Evolutionary conservation across 2,329 filamentous ascomycete species (phyloP), one percentile per base, ranked within the genome.

Genomic region (Camptophora hylomeconis): DNA sequence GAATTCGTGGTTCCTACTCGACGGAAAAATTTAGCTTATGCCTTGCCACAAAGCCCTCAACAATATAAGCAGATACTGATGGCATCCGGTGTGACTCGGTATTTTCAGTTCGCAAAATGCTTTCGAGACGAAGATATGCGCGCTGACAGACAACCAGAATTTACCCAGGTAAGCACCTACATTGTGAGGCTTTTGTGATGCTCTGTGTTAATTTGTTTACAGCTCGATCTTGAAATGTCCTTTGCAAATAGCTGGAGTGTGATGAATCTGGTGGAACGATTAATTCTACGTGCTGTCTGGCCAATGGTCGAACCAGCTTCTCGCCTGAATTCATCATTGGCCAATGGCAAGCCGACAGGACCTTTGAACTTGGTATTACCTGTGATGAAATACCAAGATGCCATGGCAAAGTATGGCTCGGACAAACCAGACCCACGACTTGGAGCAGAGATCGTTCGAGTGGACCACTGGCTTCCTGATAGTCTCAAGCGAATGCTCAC

Each of bases 31-130:
- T 60, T 75, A 36, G 84, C 82, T 3, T 98, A 95, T 53, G 89
- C 89, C 6, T 61, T 98, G 12, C 86, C 86, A 0, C 92, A 98
- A 52, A 95, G 87, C 41, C 89, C 89, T 1, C 89, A 98, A 52
- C 89, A 98, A 53, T 98, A 95, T 51, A 98, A 98, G 58, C 89
- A 98, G 58, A 81, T 94, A 2, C 67, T 98, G 22, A 95, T 98
- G 84, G 81, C 84, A 0, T 80, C 80, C 36, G 87, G 87, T 0
- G 69, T 94, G 7, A 59, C 66, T 1, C 72, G 69, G 21, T 98
- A 98, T 51, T 92, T 78, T 53, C 89, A 98, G 46, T 83, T 94
- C 57, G 92, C 89, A 2, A 77, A 75, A 39, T 98, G 89, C 49
- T 98, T 94, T 55, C 75, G 89, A 9, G 92, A 98, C 47, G 89